A percentile compares a stretch with the other conserved stretches of the same genome.
phyloP scores from a whole-genome alignment of 2,329 filamentous ascomycete genomes.

The Fusarium algeriense region DNA sequence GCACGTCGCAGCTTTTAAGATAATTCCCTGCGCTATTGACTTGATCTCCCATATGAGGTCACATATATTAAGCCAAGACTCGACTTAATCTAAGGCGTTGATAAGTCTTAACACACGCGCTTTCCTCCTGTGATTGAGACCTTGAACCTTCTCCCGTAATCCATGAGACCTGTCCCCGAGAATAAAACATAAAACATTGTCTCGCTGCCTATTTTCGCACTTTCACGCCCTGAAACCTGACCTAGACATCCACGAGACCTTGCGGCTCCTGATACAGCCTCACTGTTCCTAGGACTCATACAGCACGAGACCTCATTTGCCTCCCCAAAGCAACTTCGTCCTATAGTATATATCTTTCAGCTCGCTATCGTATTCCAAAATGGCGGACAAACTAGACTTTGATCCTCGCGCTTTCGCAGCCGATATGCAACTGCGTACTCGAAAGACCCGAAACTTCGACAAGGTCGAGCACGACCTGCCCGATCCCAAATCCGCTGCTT shows the following conservation, averaged over 20 bases:
- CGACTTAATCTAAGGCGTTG: not conserved
- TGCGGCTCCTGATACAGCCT: conserved; percentile 39
- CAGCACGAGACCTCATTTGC: conserved; percentile 35
- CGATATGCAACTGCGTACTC: conserved; percentile 64
- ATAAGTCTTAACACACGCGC: conserved; percentile 3
- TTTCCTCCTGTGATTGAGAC: conserved; percentile 29
- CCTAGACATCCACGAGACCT: conserved; percentile 40
- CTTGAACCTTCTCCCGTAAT: conserved; percentile 1
- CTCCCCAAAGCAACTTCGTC: conserved; percentile 7
- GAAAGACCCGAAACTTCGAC: conserved; percentile 62
- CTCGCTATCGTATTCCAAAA: conserved; percentile 29
- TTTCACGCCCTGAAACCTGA: conserved; percentile 30
- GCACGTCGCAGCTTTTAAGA: conserved; percentile 17
- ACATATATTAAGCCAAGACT: conserved; percentile 22
- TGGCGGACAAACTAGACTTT: conserved; percentile 43
- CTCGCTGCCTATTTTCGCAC: conserved; percentile 22
- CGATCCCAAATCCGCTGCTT: conserved; percentile 49
- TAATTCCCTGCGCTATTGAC: not conserved
- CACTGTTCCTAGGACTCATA: conserved; percentile 29
- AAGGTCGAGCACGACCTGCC: conserved; percentile 63
- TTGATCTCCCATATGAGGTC: conserved; percentile 30
- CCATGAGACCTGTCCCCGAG: not conserved
- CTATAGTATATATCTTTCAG: conserved; percentile 19
- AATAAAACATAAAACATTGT: conserved; percentile 24
- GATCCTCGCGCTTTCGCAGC: conserved; percentile 48